phyloP scores from a whole-genome alignment of 2,329 filamentous ascomycete species.

The Colletotrichum incanum region DNA sequence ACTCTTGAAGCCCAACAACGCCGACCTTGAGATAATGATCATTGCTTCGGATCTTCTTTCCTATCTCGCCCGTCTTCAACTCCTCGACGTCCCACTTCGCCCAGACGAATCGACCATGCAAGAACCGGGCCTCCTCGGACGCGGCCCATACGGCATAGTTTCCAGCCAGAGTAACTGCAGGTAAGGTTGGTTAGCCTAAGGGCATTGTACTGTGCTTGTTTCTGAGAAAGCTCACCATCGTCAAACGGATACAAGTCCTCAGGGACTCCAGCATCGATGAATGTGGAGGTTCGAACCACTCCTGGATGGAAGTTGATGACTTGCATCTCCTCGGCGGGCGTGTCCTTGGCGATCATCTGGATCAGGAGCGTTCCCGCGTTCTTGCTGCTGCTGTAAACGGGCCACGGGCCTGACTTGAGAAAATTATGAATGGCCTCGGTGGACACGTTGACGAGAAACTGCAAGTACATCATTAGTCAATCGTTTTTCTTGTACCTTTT shows the following conservation, averaged over 20 bases:
- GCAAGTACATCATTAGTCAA: neutral
- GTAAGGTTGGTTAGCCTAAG: neutral
- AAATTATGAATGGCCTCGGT: slow-evolving; percentile 51
- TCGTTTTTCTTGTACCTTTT: neutral
- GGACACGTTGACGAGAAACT: slow-evolving; percentile 54
- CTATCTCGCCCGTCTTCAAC: slow-evolving; percentile 45
- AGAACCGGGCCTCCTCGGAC: slow-evolving; percentile 54
- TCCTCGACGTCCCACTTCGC: slow-evolving; percentile 61
- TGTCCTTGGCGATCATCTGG: slow-evolving; percentile 57
- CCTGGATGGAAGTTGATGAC: slow-evolving; percentile 60
- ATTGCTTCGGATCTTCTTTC: slow-evolving; percentile 41
- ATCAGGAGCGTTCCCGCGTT: slow-evolving; percentile 53
- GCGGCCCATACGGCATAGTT: slow-evolving; percentile 58
- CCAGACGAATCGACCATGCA: slow-evolving; percentile 58
- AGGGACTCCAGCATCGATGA: slow-evolving; percentile 45
- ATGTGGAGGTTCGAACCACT: slow-evolving; percentile 52
- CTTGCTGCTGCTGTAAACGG: slow-evolving; percentile 58
- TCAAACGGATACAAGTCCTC: slow-evolving; percentile 48
- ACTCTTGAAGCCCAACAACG: slow-evolving; percentile 28
- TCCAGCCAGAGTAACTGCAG: slow-evolving; percentile 15
- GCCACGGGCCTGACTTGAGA: slow-evolving; percentile 42
- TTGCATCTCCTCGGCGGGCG: slow-evolving; percentile 53
- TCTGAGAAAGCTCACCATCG: slow-evolving; percentile 42
- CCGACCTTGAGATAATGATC: slow-evolving; percentile 43
- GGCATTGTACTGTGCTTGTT: neutral